Evolutionary conservation across 345 rosid species (phyloP).

Genomic region (Trapa incisa): DNA sequence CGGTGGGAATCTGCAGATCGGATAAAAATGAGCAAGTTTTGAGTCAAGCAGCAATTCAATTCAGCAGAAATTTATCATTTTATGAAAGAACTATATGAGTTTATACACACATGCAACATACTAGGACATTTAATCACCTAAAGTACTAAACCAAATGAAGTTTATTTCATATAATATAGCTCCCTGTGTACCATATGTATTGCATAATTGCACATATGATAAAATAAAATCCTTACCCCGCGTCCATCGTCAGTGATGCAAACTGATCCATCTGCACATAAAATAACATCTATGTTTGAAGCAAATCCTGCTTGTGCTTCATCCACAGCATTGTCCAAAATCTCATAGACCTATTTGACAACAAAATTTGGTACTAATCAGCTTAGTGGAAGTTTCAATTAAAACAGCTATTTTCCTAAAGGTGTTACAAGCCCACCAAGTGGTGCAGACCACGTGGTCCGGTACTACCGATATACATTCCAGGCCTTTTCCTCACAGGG

Average conservation of each 20-base stretch:
- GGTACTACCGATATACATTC: slow-evolving; percentile 97
- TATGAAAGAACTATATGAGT: neutral
- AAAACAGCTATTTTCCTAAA: neutral
- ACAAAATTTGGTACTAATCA: neutral
- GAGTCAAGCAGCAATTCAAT: neutral
- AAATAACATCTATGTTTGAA: slow-evolving; percentile 50
- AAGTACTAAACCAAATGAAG: neutral
- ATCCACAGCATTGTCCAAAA: slow-evolving; percentile 91
- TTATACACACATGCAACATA: neutral
- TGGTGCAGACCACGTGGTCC: slow-evolving; percentile 99
- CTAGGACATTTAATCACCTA: neutral
- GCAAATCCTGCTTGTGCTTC: slow-evolving; percentile 99
- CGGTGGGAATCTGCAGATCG: slow-evolving; percentile 81
- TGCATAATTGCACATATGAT: neutral
- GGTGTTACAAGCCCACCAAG: slow-evolving; percentile 38
- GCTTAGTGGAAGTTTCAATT: neutral
- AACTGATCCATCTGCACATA: slow-evolving; percentile 69
- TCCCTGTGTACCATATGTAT: neutral
- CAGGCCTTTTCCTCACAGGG: slow-evolving; percentile 96
- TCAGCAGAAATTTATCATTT: neutral
- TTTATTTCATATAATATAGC: neutral
- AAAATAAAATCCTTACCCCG: slow-evolving; percentile 54
- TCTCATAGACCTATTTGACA: slow-evolving; percentile 73
- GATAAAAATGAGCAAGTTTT: neutral
- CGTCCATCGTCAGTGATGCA: slow-evolving; percentile 89